A percentile compares a stretch with the other conserved stretches of the same genome.
Evolutionary conservation across 805 yeast genomes (phyloP).

Genomic region (Candida railenensis): DNA sequence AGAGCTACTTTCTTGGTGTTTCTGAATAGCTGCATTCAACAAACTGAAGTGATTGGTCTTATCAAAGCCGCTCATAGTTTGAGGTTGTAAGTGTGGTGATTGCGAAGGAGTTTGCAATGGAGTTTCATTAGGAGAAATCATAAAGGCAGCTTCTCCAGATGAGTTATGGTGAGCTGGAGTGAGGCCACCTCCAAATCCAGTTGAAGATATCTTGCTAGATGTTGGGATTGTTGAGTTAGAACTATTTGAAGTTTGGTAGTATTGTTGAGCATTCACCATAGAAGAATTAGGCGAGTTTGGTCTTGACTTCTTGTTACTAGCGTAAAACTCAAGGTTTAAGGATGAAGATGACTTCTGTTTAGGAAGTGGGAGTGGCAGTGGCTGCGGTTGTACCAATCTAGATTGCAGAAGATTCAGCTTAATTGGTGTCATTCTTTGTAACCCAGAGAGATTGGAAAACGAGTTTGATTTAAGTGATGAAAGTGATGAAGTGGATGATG

Average conservation of each 20-base stretch:
- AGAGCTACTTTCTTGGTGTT: neutral
- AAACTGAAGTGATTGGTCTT: neutral
- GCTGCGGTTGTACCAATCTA: neutral
- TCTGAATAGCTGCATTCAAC: slow-evolving; percentile 3
- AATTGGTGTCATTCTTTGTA: slow-evolving; percentile 46
- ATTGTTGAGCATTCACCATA: slow-evolving; percentile 1
- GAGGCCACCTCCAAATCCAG: slow-evolving; percentile 1
- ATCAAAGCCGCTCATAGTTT: slow-evolving; percentile 6
- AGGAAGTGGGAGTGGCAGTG: slow-evolving; percentile 16
- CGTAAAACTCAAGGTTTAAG: slow-evolving; percentile 37
- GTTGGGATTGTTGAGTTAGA: neutral
- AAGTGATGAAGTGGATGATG: slow-evolving; percentile 15
- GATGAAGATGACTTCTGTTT: slow-evolving; percentile 30
- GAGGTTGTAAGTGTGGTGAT: slow-evolving; percentile 43
- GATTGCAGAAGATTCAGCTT: slow-evolving; percentile 15
- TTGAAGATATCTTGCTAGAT: neutral
- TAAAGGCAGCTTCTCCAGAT: slow-evolving; percentile 19
- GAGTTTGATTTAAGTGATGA: slow-evolving; percentile 22
- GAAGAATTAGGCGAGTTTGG: slow-evolving; percentile 44
- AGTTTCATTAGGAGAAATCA: slow-evolving; percentile 43
- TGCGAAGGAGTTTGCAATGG: slow-evolving; percentile 51
- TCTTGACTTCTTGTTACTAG: slow-evolving; percentile 39
- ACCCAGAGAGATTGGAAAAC: slow-evolving; percentile 20
- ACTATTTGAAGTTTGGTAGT: neutral
- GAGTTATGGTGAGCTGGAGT: slow-evolving; percentile 4